These are phyloP conservation scores for Tricholoma hemisulphureum DNA, from an alignment of 768 basidiomycete species.

Conservation along the genomic window DNA sequence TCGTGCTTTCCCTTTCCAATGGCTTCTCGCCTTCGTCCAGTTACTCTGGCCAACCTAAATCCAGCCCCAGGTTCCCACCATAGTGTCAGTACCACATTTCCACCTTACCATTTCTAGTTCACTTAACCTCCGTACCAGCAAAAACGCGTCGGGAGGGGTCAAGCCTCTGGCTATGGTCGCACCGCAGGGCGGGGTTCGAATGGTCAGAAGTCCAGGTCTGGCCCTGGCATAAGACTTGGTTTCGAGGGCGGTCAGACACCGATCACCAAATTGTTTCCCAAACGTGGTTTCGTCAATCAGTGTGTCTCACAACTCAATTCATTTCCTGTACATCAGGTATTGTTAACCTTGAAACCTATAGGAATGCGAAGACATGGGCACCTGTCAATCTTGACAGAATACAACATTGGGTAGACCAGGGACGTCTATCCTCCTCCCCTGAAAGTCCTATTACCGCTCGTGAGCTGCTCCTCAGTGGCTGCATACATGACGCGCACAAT, in stretches of 20 bases:
- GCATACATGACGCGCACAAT: conserved; percentile 83
- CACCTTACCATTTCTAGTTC: not conserved
- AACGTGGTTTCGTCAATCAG: conserved; percentile 93
- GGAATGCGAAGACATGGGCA: conserved; percentile 73
- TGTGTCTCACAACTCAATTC: conserved; percentile 41
- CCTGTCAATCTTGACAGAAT: conserved; percentile 86
- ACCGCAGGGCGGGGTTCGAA: conserved; percentile 94
- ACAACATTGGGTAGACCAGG: conserved; percentile 88
- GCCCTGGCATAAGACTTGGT: conserved; percentile 76
- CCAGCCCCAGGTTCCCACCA: conserved; percentile 72
- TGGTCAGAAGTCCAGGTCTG: conserved; percentile 91
- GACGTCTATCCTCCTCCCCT: conserved; percentile 73
- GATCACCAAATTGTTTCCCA: conserved; percentile 86
- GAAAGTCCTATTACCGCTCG: conserved; percentile 85
- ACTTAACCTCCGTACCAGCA: conserved; percentile 46
- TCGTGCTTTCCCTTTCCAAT: too few species aligned
- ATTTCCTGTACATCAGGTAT: not conserved
- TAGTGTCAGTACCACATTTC: conserved; percentile 40
- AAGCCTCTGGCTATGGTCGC: conserved; percentile 87
- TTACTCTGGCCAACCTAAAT: conserved; percentile 69
- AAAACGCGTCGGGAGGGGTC: conserved; percentile 94
- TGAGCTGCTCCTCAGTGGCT: conserved; percentile 81
- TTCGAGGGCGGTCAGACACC: conserved; percentile 99
- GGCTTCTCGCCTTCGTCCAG: conserved; percentile 37
- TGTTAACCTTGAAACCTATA: conserved; percentile 31